phyloP scores from a whole-genome alignment of 2,329 filamentous ascomycete species.

The Dothidotthia symphoricarpi region DNA sequence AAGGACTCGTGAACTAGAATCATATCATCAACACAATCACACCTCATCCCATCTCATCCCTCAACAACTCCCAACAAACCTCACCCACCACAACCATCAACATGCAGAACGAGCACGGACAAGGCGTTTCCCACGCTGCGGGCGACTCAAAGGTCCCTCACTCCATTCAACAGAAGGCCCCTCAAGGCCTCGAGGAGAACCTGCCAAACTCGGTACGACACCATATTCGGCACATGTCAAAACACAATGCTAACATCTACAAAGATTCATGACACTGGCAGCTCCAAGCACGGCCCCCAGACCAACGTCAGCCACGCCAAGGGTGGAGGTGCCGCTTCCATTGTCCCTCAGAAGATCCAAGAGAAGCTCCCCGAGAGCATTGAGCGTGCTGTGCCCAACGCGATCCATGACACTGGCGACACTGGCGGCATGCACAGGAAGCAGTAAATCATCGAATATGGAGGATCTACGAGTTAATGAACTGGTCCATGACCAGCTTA shows the following conservation, averaged over 20 bases:
- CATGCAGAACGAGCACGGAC: constrained; percentile 42
- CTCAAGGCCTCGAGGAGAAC: constrained; percentile 41
- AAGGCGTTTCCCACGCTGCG: constrained; percentile 45
- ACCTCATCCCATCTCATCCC: no score
- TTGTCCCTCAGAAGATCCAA: constrained; percentile 47
- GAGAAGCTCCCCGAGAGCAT: constrained; percentile 47
- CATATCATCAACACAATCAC: no score
- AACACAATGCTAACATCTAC: constrained; percentile 1
- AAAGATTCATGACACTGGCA: constrained; percentile 41
- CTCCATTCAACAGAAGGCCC: constrained; percentile 41
- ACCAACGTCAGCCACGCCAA: constrained; percentile 42
- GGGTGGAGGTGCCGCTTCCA: constrained; percentile 38
- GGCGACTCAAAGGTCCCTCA: constrained; percentile 43
- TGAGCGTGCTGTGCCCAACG: constrained; percentile 46
- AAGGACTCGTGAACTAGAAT: no score
- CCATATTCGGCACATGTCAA: not conserved
- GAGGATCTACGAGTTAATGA: no score
- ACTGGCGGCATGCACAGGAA: no score
- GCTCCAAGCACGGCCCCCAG: constrained; percentile 34
- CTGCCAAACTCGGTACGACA: constrained; percentile 39
- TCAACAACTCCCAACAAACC: no score
- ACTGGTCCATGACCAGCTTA: no score
- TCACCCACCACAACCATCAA: no score
- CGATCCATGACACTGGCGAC: constrained; percentile 45
- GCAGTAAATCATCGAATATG: no score